Base-by-base conservation (phyloP, 1,139 yeast genomes). In the Lodderomyces jiufengensis region DNA sequence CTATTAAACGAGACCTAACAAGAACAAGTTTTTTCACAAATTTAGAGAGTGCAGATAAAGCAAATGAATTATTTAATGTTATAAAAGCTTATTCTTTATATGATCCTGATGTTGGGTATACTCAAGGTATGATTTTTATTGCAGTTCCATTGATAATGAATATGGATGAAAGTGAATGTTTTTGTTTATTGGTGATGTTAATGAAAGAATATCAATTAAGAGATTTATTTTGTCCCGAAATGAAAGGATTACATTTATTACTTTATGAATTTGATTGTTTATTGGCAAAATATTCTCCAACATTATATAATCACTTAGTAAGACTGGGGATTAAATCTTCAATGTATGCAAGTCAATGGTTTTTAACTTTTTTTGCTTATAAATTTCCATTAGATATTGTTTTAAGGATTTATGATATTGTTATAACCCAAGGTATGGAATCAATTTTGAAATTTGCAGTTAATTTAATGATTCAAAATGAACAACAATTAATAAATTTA, bases 261-360 rank as follows among this genome's bases (percentile, higher is more conserved):
- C 67, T 92, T 39, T 88, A 92, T 54, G 95, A 92, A 55, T 88
- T 88, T 60, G 98, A 92, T 55, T 69, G 95, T 37, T 60, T 88
- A 33, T 55, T 90, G 33, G 96, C 87, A 54, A 83, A 76, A 40
- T 61, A 70, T 27, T 62, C 78, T 15, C 95, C 95, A 0, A 68
- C 69, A 5, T 69, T 92, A 34, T 79, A 80, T 56, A 74, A 77
- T 38, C 97, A 92, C 62, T 65, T 92, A 51, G 72, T 76, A 18
- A 78, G 86, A 44, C 92, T 87, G 55, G 97, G 97, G 3, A 80
- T 92, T 15, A 76, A 82, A 43, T 82, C 95, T 1, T 82, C 92
- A 15, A 90, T 90, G 97, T 92, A 86, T 64, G 97, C 96, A 0
- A 78, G 92, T 1, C 97, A 92, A 58, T 92, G 97, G 97, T 88